Percentiles rank a stretch among this genome's conserved stretches.
Conservation (phyloP, 495 filamentous ascomycete species). For the Xylaria cubensis region DNA sequence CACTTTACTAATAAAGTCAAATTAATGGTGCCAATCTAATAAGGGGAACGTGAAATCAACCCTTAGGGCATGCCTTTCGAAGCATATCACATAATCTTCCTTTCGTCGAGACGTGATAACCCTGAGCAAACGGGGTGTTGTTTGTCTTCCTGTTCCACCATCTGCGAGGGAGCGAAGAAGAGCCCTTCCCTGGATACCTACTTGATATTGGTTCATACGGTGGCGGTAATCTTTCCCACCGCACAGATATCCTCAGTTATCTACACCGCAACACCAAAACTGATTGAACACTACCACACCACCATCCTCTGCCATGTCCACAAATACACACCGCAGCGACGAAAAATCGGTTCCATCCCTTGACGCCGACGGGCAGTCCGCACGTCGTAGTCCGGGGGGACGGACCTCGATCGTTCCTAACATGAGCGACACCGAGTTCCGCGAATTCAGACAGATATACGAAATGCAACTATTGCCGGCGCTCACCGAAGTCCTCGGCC, state of each 20-base stretch:
- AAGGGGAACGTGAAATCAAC: background rate
- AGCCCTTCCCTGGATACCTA: background rate
- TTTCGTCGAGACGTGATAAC: background rate
- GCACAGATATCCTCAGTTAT: background rate
- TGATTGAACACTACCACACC: background rate
- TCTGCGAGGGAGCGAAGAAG: background rate
- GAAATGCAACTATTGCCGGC: background rate
- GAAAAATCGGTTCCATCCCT: background rate
- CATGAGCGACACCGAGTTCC: slow-evolving; percentile 6
- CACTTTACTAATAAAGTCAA: background rate
- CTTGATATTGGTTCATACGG: background rate
- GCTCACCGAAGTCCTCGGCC: slow-evolving; percentile 19
- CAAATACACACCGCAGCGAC: background rate
- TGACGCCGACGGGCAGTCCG: too few species aligned
- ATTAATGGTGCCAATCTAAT: background rate
- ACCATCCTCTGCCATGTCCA: background rate
- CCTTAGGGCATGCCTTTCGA: background rate
- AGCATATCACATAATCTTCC: background rate
- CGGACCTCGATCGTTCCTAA: background rate
- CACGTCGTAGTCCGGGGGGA: background rate
- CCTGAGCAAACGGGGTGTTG: background rate
- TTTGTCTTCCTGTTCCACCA: background rate
- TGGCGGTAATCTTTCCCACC: background rate
- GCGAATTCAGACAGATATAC: slow-evolving; percentile 8
- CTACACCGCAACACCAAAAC: background rate